phyloP scores from a whole-genome alignment of 176 grass and related monocot genomes.

The Avena insularis region DNA sequence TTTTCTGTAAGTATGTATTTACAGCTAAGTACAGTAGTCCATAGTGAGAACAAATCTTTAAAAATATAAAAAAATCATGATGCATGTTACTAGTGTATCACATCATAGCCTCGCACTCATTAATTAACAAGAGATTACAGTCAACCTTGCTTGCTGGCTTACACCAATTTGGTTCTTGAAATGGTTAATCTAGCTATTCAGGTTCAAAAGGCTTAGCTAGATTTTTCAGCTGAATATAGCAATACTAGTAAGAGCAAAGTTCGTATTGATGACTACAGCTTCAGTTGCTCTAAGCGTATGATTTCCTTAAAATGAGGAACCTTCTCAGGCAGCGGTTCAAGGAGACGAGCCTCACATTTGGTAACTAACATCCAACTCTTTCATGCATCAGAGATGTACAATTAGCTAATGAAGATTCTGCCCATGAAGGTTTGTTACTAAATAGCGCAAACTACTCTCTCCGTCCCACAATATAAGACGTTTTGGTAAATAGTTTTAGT shows the following conservation, averaged over 20 bases:
- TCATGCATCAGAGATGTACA: not conserved
- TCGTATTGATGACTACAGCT: not conserved
- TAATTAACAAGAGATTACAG: not conserved
- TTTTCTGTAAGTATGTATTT: constrained; percentile 7
- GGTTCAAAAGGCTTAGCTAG: not conserved
- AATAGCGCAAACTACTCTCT: not conserved
- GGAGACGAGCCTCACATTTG: not conserved
- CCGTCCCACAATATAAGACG: too few species aligned
- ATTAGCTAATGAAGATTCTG: not conserved
- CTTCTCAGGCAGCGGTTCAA: not conserved
- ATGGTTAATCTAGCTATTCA: not conserved
- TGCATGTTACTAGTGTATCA: constrained; percentile 8
- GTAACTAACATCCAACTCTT: constrained; percentile 9
- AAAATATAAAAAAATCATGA: not conserved
- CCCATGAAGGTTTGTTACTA: not conserved
- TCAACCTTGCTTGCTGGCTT: not conserved
- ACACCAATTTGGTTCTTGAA: not conserved
- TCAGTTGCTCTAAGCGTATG: not conserved
- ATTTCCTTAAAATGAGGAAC: constrained; percentile 13
- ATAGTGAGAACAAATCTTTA: not conserved
- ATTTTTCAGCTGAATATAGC: not conserved
- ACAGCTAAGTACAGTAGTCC: not conserved
- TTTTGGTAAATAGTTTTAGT: too few species aligned
- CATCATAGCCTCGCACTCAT: not conserved
- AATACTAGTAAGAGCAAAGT: constrained; percentile 16